Conservation (phyloP, 2,329 filamentous ascomycete genomes). For the Colletotrichum cereale region DNA sequence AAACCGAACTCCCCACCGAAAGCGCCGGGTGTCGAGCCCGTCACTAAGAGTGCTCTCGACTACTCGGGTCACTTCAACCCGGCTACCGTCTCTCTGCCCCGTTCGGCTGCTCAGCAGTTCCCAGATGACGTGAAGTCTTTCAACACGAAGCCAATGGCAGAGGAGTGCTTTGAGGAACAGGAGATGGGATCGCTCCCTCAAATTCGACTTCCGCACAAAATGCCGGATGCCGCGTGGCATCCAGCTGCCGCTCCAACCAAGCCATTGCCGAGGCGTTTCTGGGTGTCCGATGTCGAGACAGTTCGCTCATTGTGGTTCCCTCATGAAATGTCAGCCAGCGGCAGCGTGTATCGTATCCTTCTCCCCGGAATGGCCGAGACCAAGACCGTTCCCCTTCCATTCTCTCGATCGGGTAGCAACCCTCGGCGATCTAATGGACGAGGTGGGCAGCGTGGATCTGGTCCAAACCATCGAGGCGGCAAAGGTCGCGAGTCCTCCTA, state of each 20-base stretch:
- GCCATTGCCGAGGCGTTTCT: constrained; percentile 65
- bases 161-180: constrained; percentile 85
- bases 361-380: constrained; percentile 57
- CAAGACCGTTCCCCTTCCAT: constrained; percentile 55
- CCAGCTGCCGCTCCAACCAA: constrained; percentile 67
- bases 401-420: constrained; percentile 49
- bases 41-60: constrained; percentile 76
- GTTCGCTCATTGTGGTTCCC: constrained; percentile 45
- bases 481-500: constrained; percentile 40
- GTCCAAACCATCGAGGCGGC: constrained; percentile 42
- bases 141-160: constrained; percentile 77
- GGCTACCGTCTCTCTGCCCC: constrained; percentile 79
- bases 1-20: constrained; percentile 70
- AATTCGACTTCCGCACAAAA: constrained; percentile 74
- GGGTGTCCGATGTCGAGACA: constrained; percentile 56
- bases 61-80: constrained; percentile 60
- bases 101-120: constrained; percentile 4
- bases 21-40: constrained; percentile 73
- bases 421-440: constrained; percentile 46
- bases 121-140: constrained; percentile 49
- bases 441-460: constrained; percentile 39
- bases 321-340: constrained; percentile 41
- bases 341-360: constrained; percentile 48
- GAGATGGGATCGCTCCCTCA: constrained; percentile 83
- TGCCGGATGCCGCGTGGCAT: constrained; percentile 73